These are phyloP conservation scores for Talaromyces sp. DNA, from an alignment of 2,329 filamentous ascomycete species.

Conservation along the genomic window DNA sequence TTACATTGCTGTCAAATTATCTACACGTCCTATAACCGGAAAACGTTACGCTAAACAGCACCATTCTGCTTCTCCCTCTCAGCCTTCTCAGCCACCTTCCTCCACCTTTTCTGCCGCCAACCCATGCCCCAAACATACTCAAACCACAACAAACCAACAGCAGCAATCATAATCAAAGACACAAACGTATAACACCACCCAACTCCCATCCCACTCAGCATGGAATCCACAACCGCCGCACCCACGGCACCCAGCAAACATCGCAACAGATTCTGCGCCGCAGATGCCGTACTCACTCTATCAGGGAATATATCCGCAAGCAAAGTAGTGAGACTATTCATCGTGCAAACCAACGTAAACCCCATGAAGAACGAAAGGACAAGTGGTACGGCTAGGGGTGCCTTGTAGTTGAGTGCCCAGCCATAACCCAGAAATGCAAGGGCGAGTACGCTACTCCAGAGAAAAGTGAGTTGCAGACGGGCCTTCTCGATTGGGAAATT, in stretches of 20 bases:
- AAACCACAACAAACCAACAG: slow-evolving; percentile 30
- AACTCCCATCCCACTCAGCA: slow-evolving; percentile 33
- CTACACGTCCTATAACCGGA: no score
- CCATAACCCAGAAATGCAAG: slow-evolving; percentile 34
- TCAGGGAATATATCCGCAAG: slow-evolving; percentile 41
- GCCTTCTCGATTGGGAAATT: slow-evolving; percentile 51
- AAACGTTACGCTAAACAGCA: background rate
- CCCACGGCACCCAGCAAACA: slow-evolving; percentile 36
- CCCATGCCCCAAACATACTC: slow-evolving; percentile 26
- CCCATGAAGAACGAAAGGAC: slow-evolving; percentile 34
- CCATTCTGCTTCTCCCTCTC: background rate
- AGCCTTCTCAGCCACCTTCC: slow-evolving; percentile 3
- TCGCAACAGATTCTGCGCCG: slow-evolving; percentile 36
- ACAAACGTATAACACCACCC: slow-evolving; percentile 41
- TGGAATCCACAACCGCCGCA: slow-evolving; percentile 33
- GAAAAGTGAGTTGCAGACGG: slow-evolving; percentile 32
- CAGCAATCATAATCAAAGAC: slow-evolving; percentile 32
- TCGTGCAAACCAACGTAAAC: slow-evolving; percentile 32
- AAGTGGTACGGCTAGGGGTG: slow-evolving; percentile 31
- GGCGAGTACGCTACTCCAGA: slow-evolving; percentile 27
- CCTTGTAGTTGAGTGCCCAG: slow-evolving; percentile 35
- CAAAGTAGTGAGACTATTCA: slow-evolving; percentile 44
- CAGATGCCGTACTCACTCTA: slow-evolving; percentile 32
- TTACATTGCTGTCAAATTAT: background rate
- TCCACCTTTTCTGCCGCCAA: slow-evolving; percentile 26